Base-by-base conservation (phyloP, 2,329 filamentous ascomycete genomes). In the Diaporthe longicolla region DNA sequence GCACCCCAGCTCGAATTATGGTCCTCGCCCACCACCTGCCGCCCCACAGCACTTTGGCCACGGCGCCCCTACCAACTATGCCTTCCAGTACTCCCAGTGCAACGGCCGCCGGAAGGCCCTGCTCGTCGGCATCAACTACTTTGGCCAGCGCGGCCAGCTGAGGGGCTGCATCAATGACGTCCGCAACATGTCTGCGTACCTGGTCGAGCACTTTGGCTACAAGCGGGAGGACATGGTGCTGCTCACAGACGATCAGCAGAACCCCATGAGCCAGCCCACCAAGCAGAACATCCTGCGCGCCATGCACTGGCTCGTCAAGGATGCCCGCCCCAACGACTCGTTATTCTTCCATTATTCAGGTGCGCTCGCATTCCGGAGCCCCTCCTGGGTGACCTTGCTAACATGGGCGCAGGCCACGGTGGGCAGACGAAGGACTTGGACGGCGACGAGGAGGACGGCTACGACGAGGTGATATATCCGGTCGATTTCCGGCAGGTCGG, bases 261-360 rank as follows among this genome's bases (percentile, higher is more conserved):
- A 98, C 79, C 94, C 95, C 35, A 97, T 98, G 94, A 97, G 95
- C 84, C 95, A 98, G 85, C 96, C 96, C 11, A 98, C 95, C 7
- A 98, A 98, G 83, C 93, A 94, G 78, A 98, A 98, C 81, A 97
- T 98, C 72, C 84, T 98, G 50, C 91, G 96, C 70, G 96, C 96
- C 40, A 98, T 98, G 96, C 95, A 98, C 82, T 98, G 96, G 96
- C 86, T 98, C 26, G 95, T 98, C 73, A 98, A 98, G 84, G 95
- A 98, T 81, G 95, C 96, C 6, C 90, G 90, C 73, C 94, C 95
- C 0, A 97, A 98, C 81, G 96, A 98, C 82, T 97, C 96, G 6
- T 89, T 98, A 9, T 98, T 98, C 85, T 98, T 98, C 86, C 96
- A 98, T 84, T 98, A 98, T 83, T 98, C 95, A 52, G 95, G 94